phyloP scores from a whole-genome alignment of 225 moss, liverwort and hornwort species.

The Bryum argenteum region DNA sequence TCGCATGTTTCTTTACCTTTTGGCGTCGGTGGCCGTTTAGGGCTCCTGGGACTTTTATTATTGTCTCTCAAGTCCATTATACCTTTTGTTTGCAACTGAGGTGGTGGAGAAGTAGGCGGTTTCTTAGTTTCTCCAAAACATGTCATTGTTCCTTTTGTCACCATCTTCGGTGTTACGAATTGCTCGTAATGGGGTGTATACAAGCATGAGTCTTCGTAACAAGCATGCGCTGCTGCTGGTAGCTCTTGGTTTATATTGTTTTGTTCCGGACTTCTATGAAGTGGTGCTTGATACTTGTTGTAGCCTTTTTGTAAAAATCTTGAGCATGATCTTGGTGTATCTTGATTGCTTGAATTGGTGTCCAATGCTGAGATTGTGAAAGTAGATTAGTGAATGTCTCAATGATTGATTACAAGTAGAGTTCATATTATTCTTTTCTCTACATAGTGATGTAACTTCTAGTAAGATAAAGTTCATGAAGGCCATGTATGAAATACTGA shows the following conservation, averaged over 20 bases:
- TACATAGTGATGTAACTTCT: too few relatives aligned
- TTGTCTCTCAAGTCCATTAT: slow-evolving; percentile 18
- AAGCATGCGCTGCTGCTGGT: neutral
- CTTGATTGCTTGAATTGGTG: slow-evolving; percentile 39
- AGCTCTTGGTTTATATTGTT: slow-evolving; percentile 15
- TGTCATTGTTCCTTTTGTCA: slow-evolving; percentile 17
- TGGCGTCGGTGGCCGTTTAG: slow-evolving; percentile 3
- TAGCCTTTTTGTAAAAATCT: neutral
- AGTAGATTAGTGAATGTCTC: slow-evolving; percentile 30
- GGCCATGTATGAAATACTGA: too few relatives aligned
- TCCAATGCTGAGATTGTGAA: slow-evolving; percentile 37
- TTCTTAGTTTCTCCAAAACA: neutral
- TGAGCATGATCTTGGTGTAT: slow-evolving; percentile 19
- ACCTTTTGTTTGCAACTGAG: neutral
- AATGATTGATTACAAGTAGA: too few relatives aligned
- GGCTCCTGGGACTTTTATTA: neutral
- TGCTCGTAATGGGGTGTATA: slow-evolving; percentile 33
- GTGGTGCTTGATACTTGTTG: slow-evolving; percentile 17
- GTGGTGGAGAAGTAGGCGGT: slow-evolving; percentile 9
- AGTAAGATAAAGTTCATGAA: too few relatives aligned
- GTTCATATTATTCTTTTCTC: too few relatives aligned
- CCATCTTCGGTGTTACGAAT: slow-evolving; percentile 29
- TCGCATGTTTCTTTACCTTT: slow-evolving; percentile 49
- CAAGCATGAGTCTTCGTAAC: slow-evolving; percentile 1
- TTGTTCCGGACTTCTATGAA: slow-evolving; percentile 9